Evolutionary conservation across 2,329 filamentous ascomycete genomes (phyloP), one percentile per base, ranked within the genome.

Genomic region (Alternaria triticina): DNA sequence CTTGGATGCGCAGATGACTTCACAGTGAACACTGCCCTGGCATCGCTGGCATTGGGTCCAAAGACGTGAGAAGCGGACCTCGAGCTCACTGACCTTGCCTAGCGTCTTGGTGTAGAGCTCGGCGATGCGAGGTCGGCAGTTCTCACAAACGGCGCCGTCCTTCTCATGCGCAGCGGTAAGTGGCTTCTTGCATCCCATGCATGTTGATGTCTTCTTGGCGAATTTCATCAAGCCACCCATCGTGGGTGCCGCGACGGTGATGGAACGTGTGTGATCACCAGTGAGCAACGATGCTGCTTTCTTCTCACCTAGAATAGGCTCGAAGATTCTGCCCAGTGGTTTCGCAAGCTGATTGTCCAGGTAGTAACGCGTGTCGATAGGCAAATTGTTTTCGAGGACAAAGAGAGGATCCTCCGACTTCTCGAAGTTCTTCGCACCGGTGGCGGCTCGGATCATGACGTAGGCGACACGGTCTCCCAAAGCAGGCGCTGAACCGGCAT

Each of bases 1-100:
- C 79, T 94, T 92, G 79, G 91, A 95, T 67, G 91, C 94, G 84
- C 96, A 99, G 72, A 99, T 98, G 58, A 99, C 96, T 81, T 99
- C 96, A 79, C 93, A 96, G 82, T 99, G 96, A 87, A 99, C 91
- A 83, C 94, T 97, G 58, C 94, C 96, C 83, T 99, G 96, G 80
- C 96, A 99, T 45, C 96, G 87, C 83, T 99, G 96, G 79, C 96
- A 99, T 81, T 99, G 96, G 52, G 96, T 99, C 96, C 96, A 99
- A 55, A 99, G 85, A 54, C 96, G 86, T 6, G 93, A 91, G 78
- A 99, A 99, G 6, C 94, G 86, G 28, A 99, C 91, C 79, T 99
- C 96, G 10, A 99, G 86, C 77, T 99, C 96, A 54, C 92, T 94
- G 55, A 95, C 92, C 77, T 93, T 95, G 75, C 90, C 89, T 67